phyloP scores from a whole-genome alignment of 1,284 basidiomycete species.

The Bothia castanella region DNA sequence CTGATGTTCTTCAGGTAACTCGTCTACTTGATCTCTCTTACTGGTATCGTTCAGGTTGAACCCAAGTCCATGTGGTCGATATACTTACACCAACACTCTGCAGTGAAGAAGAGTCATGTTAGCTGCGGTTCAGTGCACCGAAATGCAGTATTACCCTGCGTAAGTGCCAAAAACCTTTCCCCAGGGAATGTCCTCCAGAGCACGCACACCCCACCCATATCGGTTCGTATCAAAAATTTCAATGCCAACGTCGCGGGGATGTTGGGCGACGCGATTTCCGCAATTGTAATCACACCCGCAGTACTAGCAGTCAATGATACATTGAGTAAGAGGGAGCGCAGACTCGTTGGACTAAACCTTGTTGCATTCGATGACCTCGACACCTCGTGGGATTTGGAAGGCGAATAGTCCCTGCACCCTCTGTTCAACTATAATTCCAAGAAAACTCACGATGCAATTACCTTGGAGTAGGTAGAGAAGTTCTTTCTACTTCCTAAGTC shows the following conservation, averaged over 20 bases:
- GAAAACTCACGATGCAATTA: slow-evolving; percentile 23
- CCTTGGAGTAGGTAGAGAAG: slow-evolving; percentile 42
- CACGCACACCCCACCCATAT: slow-evolving; percentile 54
- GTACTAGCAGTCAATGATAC: slow-evolving; percentile 30
- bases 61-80: background rate
- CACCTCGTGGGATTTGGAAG: slow-evolving; percentile 41
- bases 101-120: background rate
- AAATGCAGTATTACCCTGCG: slow-evolving; percentile 48
- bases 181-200: slow-evolving; percentile 32
- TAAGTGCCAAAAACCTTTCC: slow-evolving; percentile 63
- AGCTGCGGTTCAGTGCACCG: background rate
- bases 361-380: slow-evolving; percentile 61
- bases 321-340: background rate
- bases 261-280: slow-evolving; percentile 52
- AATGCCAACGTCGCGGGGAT: slow-evolving; percentile 44
- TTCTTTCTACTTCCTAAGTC: slow-evolving; percentile 16
- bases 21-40: slow-evolving; percentile 39
- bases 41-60: slow-evolving; percentile 26
- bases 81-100: slow-evolving; percentile 28
- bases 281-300: slow-evolving; percentile 46
- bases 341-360: slow-evolving; percentile 34
- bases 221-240: slow-evolving; percentile 55
- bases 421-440: background rate
- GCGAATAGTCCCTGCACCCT: slow-evolving; percentile 46
- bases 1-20: slow-evolving; percentile 32